Evolutionary conservation across 169 alveolate species (phyloP).

Genomic region (Sarcocystis neurona): DNA sequence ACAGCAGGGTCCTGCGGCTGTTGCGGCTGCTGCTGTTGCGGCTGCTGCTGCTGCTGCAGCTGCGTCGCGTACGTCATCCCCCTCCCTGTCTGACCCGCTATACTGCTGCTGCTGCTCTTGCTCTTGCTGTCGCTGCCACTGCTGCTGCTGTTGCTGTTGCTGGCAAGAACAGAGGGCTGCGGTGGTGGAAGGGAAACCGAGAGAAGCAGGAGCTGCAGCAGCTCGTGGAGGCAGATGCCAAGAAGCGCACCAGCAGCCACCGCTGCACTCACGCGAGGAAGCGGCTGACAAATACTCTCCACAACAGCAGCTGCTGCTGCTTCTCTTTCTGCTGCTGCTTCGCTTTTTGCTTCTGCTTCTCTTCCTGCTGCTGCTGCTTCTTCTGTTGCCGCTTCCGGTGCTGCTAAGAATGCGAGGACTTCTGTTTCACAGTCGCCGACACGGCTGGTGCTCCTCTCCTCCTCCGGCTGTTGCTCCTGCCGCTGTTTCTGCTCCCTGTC

Average conservation of each 20-base stretch:
- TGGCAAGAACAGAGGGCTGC: not conserved
- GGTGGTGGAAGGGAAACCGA: not conserved
- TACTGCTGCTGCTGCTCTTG: not conserved
- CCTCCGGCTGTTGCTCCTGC: too few relatives aligned
- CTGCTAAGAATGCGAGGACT: too few relatives aligned
- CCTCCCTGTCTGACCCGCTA: too few relatives aligned
- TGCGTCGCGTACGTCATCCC: too few relatives aligned
- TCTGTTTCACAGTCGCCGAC: too few relatives aligned
- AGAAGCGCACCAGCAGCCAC: not conserved
- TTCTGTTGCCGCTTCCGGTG: too few relatives aligned
- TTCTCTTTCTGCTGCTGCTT: too few relatives aligned
- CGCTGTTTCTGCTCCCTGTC: too few relatives aligned
- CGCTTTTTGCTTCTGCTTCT: too few relatives aligned
- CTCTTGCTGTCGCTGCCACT: not conserved
- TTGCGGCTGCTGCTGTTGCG: not conserved
- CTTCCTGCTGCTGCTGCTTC: too few relatives aligned
- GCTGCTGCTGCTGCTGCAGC: not conserved
- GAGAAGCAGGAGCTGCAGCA: not conserved
- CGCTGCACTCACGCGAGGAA: not conserved
- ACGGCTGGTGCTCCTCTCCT: too few relatives aligned
- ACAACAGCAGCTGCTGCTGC: too few relatives aligned
- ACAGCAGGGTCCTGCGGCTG: not conserved
- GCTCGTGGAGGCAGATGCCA: conserved; percentile 21
- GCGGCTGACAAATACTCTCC: not conserved
- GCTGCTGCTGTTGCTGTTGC: not conserved